phyloP scores from a whole-genome alignment of 805 yeast genomes.

The Suhomyces canberraensis region DNA sequence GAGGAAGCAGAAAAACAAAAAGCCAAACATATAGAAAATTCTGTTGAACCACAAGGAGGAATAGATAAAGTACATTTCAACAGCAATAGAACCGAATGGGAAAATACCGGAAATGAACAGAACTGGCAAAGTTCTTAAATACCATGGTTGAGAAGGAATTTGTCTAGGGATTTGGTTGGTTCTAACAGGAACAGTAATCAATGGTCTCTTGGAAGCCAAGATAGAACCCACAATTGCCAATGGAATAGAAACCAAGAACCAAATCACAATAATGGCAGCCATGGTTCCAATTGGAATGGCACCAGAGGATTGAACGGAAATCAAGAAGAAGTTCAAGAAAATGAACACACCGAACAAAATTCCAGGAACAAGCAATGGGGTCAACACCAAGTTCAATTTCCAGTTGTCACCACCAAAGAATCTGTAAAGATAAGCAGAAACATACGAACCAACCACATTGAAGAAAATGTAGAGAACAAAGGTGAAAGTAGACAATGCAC shows the following conservation, averaged over 20 bases:
- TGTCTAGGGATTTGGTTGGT: constrained; percentile 96
- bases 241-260: constrained; percentile 87
- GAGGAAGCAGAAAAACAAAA: constrained; percentile 82
- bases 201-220: constrained; percentile 61
- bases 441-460: constrained; percentile 80
- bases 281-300: constrained; percentile 93
- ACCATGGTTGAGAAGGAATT: constrained; percentile 88
- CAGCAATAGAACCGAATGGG: constrained; percentile 93
- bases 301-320: constrained; percentile 79
- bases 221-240: constrained; percentile 81
- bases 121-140: constrained; percentile 63
- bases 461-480: constrained; percentile 77
- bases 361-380: constrained; percentile 88
- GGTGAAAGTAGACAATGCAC: constrained; percentile 87
- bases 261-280: constrained; percentile 72
- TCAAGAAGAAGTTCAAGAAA: constrained; percentile 76
- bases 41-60: constrained; percentile 91
- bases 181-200: constrained; percentile 70
- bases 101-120: constrained; percentile 80
- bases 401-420: constrained; percentile 90
- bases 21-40: constrained; percentile 96
- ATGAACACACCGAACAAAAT: constrained; percentile 59
- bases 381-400: constrained; percentile 78
- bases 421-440: constrained; percentile 82
- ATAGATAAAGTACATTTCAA: constrained; percentile 90